phyloP scores from a whole-genome alignment of 345 rosid species.

The Bretschneidera sinensis region DNA sequence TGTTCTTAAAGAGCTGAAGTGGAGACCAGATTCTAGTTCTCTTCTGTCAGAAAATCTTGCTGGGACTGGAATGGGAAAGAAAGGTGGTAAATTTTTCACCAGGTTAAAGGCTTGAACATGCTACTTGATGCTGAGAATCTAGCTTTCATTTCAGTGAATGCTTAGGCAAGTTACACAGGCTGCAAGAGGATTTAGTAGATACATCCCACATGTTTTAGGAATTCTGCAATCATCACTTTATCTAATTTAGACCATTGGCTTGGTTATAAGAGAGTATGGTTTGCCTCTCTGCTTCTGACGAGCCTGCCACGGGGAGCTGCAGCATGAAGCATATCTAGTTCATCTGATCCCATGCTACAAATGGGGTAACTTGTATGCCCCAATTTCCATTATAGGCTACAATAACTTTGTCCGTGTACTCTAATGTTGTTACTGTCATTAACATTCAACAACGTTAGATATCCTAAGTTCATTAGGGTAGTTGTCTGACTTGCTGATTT shows the following conservation, averaged over 20 bases:
- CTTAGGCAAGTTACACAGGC: not conserved
- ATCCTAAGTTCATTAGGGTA: not conserved
- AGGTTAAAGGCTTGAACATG: slow-evolving; percentile 30
- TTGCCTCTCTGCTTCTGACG: not conserved
- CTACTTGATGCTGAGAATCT: not conserved
- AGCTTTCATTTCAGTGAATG: not conserved
- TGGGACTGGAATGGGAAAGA: slow-evolving; percentile 52
- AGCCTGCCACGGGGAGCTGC: not conserved
- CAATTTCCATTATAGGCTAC: not conserved
- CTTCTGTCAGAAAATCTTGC: slow-evolving; percentile 39
- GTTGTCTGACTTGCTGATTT: slow-evolving; percentile 15
- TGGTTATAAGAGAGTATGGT: too few species aligned
- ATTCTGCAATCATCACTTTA: not conserved
- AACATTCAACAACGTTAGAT: slow-evolving; percentile 10
- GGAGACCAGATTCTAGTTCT: slow-evolving; percentile 64
- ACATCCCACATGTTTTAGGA: not conserved
- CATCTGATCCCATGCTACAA: too few species aligned
- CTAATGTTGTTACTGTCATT: slow-evolving; percentile 8
- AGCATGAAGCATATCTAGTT: not conserved
- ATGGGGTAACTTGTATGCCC: not conserved
- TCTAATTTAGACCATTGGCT: not conserved
- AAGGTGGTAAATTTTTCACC: slow-evolving; percentile 48
- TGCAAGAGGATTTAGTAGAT: not conserved
- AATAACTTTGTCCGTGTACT: slow-evolving; percentile 7
- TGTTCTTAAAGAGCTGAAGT: slow-evolving; percentile 53